Evolutionary conservation across 2,329 filamentous ascomycete genomes (phyloP), one percentile per base, ranked within the genome.

Genomic region (Stagonosporopsis cucurbitacearum): DNA sequence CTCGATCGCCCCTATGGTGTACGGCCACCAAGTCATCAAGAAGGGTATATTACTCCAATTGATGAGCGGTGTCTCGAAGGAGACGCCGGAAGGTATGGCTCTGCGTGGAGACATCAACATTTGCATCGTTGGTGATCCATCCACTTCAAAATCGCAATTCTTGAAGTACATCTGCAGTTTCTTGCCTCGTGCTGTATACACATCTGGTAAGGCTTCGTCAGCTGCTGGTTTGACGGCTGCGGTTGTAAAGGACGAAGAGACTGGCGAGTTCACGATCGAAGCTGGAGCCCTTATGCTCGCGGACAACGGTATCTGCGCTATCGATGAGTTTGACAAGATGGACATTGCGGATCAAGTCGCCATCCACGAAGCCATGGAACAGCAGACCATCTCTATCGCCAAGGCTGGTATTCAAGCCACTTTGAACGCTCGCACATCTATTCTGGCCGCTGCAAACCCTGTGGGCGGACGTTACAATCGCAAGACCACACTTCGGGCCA

Each of bases 311-410:
- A 96, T 98, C 68, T 99, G 95, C 77, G 93, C 92, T 57, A 99
- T 99, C 73, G 95, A 99, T 73, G 95, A 99, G 75, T 99, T 99
- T 68, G 95, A 99, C 85, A 99, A 99, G 81, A 99, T 99, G 95
- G 95, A 99, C 70, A 90, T 99, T 59, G 87, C 81, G 48, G 95
- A 99, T 75, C 95, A 99, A 79, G 95, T 99, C 51, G 95, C 95
- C 63, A 99, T 99, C 70, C 95, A 99, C 84, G 95, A 99, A 86
- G 95, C 95, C 57, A 99, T 99, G 95, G 95, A 99, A 85, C 95
- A 99, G 81, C 95, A 99, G 78, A 99, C 95, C 5, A 99, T 99
- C 64, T 97, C 92, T 8, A 99, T 99, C 69, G 94, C 95, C 57
- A 99, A 99, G 79, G 95, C 95, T 5, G 95, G 95, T 69, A 99